phyloP scores from a whole-genome alignment of 257 asterid species.

The Sherardia arvensis region DNA sequence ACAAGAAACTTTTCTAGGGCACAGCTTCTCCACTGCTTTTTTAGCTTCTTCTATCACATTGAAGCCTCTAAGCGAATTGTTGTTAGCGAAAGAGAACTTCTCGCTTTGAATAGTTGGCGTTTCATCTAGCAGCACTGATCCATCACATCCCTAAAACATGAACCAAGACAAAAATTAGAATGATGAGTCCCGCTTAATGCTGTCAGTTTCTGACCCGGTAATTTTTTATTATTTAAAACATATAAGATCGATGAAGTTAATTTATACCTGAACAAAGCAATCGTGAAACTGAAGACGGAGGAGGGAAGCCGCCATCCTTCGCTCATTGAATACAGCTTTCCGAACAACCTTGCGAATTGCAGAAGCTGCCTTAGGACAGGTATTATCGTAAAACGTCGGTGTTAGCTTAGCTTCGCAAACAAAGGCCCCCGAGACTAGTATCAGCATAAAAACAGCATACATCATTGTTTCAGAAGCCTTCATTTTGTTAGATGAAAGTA shows the following conservation, averaged over 20 bases:
- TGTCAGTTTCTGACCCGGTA: no score
- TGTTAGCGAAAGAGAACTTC: constrained; percentile 6
- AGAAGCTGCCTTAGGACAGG: constrained; percentile 24
- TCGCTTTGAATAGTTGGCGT: constrained; percentile 11
- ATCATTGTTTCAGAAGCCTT: not conserved
- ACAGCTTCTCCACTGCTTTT: constrained; percentile 1
- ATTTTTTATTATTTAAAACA: no score
- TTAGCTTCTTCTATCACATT: constrained; percentile 12
- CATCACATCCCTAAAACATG: constrained; percentile 18
- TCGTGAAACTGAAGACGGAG: constrained; percentile 46
- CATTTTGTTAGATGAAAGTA: no score
- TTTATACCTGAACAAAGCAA: constrained; percentile 36
- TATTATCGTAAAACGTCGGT: constrained; percentile 21
- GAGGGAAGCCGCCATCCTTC: constrained; percentile 42
- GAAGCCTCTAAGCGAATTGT: constrained; percentile 10
- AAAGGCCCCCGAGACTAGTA: constrained; percentile 1
- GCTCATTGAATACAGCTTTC: constrained; percentile 30
- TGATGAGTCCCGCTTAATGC: no score
- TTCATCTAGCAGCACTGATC: constrained; percentile 17
- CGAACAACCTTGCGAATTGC: constrained; percentile 21
- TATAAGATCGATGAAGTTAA: no score
- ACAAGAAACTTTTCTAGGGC: constrained; percentile 18
- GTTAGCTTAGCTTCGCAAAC: constrained; percentile 37
- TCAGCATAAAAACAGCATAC: not conserved
- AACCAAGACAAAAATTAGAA: no score